A percentile compares a stretch with the other conserved stretches of the same genome.
These are phyloP conservation scores for Aspergillus nanangensis DNA, from an alignment of 495 filamentous ascomycete species.

Conservation along the genomic window DNA sequence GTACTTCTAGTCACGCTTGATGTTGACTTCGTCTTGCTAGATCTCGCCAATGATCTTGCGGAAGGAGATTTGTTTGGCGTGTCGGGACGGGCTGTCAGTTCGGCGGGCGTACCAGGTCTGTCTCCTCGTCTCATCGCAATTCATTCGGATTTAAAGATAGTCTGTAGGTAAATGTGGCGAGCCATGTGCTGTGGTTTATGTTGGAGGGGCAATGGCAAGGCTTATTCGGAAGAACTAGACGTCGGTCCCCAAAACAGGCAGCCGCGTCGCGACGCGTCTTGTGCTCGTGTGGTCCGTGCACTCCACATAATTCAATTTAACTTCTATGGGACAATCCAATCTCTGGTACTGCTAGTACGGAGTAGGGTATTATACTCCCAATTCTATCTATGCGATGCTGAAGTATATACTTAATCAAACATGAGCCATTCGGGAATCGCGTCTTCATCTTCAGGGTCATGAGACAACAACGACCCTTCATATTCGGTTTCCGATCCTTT, in stretches of 20 bases:
- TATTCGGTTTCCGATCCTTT: slow-evolving; percentile 33
- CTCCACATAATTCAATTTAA: slow-evolving; percentile 4
- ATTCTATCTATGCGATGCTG: too few species aligned
- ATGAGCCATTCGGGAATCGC: slow-evolving; percentile 63
- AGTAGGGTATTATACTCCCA: too few species aligned
- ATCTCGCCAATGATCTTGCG: slow-evolving; percentile 7
- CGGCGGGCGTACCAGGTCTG: slow-evolving; percentile 6
- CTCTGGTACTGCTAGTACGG: too few species aligned
- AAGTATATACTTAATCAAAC: slow-evolving; percentile 23
- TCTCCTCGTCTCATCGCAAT: slow-evolving; percentile 33
- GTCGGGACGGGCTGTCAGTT: too few species aligned
- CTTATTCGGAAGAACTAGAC: too few species aligned
- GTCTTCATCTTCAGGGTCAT: slow-evolving; percentile 66
- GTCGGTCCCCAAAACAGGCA: too few species aligned
- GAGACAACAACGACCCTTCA: slow-evolving; percentile 45
- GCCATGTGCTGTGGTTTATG: slow-evolving; percentile 12
- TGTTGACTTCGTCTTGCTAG: slow-evolving; percentile 16
- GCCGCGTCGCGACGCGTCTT: slow-evolving; percentile 19
- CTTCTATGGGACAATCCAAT: too few species aligned
- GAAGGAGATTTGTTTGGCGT: slow-evolving; percentile 24
- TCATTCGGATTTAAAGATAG: slow-evolving; percentile 2
- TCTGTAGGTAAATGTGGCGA: slow-evolving; percentile 1
- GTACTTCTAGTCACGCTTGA: slow-evolving; percentile 13
- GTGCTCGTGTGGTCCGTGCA: slow-evolving; percentile 4
- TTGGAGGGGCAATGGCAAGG: too few species aligned